These are phyloP conservation scores for Aspergillus hancockii DNA, from an alignment of 495 filamentous ascomycete species.

Conservation along the genomic window DNA sequence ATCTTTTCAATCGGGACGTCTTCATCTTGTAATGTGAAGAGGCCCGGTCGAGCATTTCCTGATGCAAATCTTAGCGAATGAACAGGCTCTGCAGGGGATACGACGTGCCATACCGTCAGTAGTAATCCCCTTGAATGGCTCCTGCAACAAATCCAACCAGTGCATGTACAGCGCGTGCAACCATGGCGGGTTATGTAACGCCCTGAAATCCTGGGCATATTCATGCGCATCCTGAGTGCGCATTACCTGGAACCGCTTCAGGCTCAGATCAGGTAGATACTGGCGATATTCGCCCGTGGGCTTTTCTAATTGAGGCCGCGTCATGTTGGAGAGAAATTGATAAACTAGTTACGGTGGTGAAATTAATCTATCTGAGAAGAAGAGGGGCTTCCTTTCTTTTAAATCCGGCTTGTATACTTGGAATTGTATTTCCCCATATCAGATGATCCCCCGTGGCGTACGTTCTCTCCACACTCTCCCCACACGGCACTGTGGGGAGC, in stretches of 20 bases:
- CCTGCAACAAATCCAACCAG: slow-evolving; percentile 64
- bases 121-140: slow-evolving; percentile 73
- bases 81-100: background rate
- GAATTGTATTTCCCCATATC: background rate
- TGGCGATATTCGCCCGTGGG: slow-evolving; percentile 52
- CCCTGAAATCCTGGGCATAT: slow-evolving; percentile 63
- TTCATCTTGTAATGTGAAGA: slow-evolving; percentile 64
- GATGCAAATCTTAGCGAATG: slow-evolving; percentile 10
- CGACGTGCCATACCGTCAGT: slow-evolving; percentile 56
- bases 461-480: slow-evolving; percentile 6
- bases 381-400: background rate
- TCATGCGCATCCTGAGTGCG: slow-evolving; percentile 63
- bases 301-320: slow-evolving; percentile 19
- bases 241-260: slow-evolving; percentile 62
- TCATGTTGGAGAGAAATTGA: slow-evolving; percentile 1
- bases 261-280: slow-evolving; percentile 61
- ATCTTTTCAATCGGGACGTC: slow-evolving; percentile 58
- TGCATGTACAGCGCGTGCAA: slow-evolving; percentile 65
- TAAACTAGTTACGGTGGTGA: no score
- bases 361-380: no score
- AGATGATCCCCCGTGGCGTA: slow-evolving; percentile 4
- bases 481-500: slow-evolving; percentile 8
- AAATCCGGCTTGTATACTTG: background rate
- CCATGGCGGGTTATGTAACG: slow-evolving; percentile 63
- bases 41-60: slow-evolving; percentile 55